phyloP scores from a whole-genome alignment of 352 stramenopile species.

The Pythium phragmiticola region DNA sequence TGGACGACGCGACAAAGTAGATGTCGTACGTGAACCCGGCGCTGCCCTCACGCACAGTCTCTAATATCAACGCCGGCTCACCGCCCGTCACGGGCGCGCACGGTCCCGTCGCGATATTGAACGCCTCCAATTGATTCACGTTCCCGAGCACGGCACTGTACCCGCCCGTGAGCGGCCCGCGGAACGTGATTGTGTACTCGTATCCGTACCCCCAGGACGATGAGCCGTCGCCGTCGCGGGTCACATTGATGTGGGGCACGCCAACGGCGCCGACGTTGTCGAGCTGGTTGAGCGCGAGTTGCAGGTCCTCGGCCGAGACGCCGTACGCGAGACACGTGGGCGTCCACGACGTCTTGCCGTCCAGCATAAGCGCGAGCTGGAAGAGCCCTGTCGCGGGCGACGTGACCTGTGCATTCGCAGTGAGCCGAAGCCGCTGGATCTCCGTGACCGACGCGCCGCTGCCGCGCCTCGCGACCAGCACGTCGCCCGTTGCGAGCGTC shows the following conservation, averaged over 20 bases:
- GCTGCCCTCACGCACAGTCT: slow-evolving; percentile 62
- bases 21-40: slow-evolving; percentile 75
- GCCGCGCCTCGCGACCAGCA: slow-evolving; percentile 57
- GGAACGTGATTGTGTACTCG: slow-evolving; percentile 71
- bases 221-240: slow-evolving; percentile 57
- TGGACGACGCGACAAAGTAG: slow-evolving; percentile 64
- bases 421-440: slow-evolving; percentile 68
- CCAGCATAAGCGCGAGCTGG: slow-evolving; percentile 57
- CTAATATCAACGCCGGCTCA: slow-evolving; percentile 57
- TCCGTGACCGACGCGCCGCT: slow-evolving; percentile 65
- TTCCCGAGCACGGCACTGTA: slow-evolving; percentile 62
- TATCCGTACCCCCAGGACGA: slow-evolving; percentile 75
- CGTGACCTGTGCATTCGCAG: slow-evolving; percentile 62
- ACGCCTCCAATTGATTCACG: slow-evolving; percentile 43
- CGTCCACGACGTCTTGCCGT: slow-evolving; percentile 42
- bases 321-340: slow-evolving; percentile 76
- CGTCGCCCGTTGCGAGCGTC: slow-evolving; percentile 38
- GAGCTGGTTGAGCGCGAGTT: slow-evolving; percentile 63
- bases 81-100: slow-evolving; percentile 45
- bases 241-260: slow-evolving; percentile 64
- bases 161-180: slow-evolving; percentile 51
- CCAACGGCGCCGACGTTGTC: slow-evolving; percentile 32
- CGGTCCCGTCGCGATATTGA: slow-evolving; percentile 44
- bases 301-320: slow-evolving; percentile 51
- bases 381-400: slow-evolving; percentile 47